These are phyloP conservation scores for Trichoderma orchidacearum DNA, from an alignment of 495 filamentous ascomycete species.

Conservation along the genomic window DNA sequence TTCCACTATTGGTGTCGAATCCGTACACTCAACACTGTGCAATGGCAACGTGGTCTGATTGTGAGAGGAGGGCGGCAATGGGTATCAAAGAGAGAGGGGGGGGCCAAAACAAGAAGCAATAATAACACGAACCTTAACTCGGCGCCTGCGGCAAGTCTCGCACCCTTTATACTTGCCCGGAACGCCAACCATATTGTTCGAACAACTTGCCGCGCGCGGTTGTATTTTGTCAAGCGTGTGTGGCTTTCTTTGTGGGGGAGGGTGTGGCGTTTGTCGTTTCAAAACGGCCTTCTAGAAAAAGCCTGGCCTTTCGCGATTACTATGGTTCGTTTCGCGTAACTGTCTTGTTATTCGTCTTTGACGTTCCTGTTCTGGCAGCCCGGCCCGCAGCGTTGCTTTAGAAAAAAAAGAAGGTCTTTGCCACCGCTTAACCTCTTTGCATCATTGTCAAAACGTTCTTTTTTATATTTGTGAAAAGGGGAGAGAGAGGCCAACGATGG, in stretches of 20 bases:
- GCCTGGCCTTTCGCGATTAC: too few relatives aligned
- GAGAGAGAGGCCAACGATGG: neutral
- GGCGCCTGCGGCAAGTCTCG: constrained; percentile 27
- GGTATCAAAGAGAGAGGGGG: neutral
- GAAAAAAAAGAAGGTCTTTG: too few relatives aligned
- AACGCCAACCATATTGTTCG: constrained; percentile 24
- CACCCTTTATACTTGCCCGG: constrained; percentile 34
- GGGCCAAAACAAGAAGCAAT: neutral
- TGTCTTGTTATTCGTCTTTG: neutral
- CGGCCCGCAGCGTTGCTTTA: neutral
- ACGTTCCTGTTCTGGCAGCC: neutral
- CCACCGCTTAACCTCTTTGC: neutral
- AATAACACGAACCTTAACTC: constrained; percentile 19
- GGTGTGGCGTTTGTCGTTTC: neutral
- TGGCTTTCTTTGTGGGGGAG: neutral
- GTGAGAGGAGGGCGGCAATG: too few relatives aligned
- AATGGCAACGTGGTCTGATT: too few relatives aligned
- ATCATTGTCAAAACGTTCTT: neutral
- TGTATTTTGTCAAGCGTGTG: neutral
- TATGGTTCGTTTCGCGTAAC: neutral
- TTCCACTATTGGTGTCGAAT: too few relatives aligned
- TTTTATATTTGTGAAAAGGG: neutral
- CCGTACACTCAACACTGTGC: too few relatives aligned
- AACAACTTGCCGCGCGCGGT: neutral
- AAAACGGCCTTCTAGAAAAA: too few relatives aligned